Percentiles rank a stretch among this genome's conserved stretches.
Conservation (phyloP, 208 protist species). For the Trypanosoma vivax region DNA sequence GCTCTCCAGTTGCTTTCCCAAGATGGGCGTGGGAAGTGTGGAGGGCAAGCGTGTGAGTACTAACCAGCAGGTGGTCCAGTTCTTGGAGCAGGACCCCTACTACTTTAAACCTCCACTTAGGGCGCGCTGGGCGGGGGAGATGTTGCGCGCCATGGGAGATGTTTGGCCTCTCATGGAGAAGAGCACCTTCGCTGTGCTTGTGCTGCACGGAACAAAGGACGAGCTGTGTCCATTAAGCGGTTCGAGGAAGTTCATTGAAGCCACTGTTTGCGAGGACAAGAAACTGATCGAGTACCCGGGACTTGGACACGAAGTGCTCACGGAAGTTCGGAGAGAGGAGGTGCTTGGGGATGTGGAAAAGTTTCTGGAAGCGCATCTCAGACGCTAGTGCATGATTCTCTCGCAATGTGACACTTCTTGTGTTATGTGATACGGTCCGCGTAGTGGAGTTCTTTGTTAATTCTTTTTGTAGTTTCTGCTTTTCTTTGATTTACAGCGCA, state of each 20-base stretch:
- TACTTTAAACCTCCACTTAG: slow-evolving; percentile 27
- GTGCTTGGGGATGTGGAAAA: slow-evolving; percentile 49
- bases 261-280: slow-evolving; percentile 42
- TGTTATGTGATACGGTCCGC: too few relatives aligned
- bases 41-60: slow-evolving; percentile 22
- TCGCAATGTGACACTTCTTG: too few relatives aligned
- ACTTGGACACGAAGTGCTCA: slow-evolving; percentile 57
- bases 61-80: slow-evolving; percentile 44
- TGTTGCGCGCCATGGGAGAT: slow-evolving; percentile 36
- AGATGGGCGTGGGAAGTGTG: slow-evolving; percentile 34
- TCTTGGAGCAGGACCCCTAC: slow-evolving; percentile 57
- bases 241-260: slow-evolving; percentile 34
- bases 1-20: slow-evolving; percentile 33
- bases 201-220: slow-evolving; percentile 59
- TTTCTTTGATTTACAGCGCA: too few relatives aligned
- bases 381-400: not conserved
- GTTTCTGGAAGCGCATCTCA: slow-evolving; percentile 22
- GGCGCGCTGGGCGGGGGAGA: slow-evolving; percentile 41
- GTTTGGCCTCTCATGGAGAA: slow-evolving; percentile 19
- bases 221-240: slow-evolving; percentile 28
- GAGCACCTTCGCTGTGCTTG: slow-evolving; percentile 47
- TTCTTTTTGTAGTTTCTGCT: too few relatives aligned
- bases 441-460: too few relatives aligned
- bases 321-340: slow-evolving; percentile 37
- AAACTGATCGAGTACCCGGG: slow-evolving; percentile 32